phyloP scores from a whole-genome alignment of 225 moss, liverwort and hornwort species.

The Ulota crispa region DNA sequence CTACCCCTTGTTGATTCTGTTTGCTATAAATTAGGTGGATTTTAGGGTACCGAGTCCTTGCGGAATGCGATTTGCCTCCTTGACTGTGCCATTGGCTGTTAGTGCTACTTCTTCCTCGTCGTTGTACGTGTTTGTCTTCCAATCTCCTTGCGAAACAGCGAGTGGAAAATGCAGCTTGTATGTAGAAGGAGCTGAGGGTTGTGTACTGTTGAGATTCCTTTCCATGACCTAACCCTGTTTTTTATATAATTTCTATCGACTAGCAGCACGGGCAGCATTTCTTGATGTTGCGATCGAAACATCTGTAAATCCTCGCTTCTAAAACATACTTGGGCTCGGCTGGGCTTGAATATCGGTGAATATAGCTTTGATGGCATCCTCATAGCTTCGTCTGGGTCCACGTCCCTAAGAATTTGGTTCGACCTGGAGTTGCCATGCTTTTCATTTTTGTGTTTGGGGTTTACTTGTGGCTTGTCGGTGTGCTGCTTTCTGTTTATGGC shows the following conservation, averaged over 20 bases:
- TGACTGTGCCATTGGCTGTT: neutral
- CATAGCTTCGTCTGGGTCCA: no score
- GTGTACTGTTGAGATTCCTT: neutral
- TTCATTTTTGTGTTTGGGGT: neutral
- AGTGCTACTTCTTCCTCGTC: neutral
- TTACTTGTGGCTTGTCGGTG: neutral
- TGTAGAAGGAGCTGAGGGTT: neutral
- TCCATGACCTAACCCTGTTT: no score
- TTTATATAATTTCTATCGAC: no score
- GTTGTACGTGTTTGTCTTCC: neutral
- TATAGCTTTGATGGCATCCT: no score
- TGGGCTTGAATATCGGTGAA: no score
- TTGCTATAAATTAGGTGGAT: neutral
- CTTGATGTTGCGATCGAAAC: no score
- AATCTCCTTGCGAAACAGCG: neutral
- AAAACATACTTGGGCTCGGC: no score
- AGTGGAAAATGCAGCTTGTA: neutral
- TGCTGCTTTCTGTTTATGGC: neutral
- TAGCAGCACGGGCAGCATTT: no score
- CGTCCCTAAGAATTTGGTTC: no score
- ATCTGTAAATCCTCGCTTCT: no score
- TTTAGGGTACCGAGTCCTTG: neutral
- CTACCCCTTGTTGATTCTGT: neutral
- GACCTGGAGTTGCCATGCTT: neutral
- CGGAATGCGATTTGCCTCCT: neutral